phyloP scores from a whole-genome alignment of 2,329 filamentous ascomycete species.

The Lasiodiplodia theobromae region DNA sequence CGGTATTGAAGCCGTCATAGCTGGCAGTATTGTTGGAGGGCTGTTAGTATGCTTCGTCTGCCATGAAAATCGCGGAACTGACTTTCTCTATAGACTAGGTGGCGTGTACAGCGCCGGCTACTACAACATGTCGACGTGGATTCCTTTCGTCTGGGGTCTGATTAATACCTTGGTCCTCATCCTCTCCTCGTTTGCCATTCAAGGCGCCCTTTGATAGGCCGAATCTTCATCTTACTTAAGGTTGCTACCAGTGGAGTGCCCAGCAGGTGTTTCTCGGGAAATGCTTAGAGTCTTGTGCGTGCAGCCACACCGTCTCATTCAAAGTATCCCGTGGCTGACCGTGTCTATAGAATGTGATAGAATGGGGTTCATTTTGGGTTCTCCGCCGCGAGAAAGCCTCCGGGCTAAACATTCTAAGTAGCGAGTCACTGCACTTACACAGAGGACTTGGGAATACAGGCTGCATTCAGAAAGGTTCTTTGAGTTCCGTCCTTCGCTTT shows the following conservation, averaged over 20 bases:
- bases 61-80: not conserved
- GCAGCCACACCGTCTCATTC: not conserved
- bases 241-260: not conserved
- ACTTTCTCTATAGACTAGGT: conserved; percentile 66
- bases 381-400: not conserved
- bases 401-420: not conserved
- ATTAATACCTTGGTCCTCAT: conserved; percentile 84
- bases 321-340: not conserved
- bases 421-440: not conserved
- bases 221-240: not conserved
- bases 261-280: not conserved
- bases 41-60: conserved; percentile 63
- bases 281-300: not conserved
- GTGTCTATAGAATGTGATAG: not conserved
- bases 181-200: conserved; percentile 90
- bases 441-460: not conserved
- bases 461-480: not conserved
- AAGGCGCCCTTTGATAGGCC: conserved; percentile 74
- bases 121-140: conserved; percentile 93
- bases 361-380: not conserved
- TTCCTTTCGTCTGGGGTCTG: conserved; percentile 86
- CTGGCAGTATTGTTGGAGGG: conserved; percentile 81
- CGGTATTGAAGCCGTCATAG: conserved; percentile 77
- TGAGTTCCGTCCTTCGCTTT: not conserved
- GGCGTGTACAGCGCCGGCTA: conserved; percentile 82